Evolutionary conservation across 2,329 filamentous ascomycete genomes (phyloP), one percentile per base, ranked within the genome.

Genomic region (Escovopsis sp.): DNA sequence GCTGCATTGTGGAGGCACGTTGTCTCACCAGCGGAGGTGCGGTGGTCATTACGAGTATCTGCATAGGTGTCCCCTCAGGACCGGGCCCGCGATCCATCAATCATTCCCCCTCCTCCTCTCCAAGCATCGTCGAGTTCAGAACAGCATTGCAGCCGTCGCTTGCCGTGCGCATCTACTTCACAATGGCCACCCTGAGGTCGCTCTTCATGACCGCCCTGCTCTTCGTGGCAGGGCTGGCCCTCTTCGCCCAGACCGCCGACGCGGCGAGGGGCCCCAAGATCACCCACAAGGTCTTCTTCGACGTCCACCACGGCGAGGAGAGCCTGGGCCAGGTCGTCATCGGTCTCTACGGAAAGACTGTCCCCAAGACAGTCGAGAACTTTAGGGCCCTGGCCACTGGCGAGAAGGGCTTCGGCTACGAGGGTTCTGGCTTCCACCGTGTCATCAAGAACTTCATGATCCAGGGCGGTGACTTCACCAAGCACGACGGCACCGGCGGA

Each of bases 381-480:
- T 84, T 81, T 72, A 79, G 83, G 55, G 80, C 81, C 59, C 73
- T 93, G 50, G 81, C 83, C 53, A 89, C 84, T 50, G 84, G 84
- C 59, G 82, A 89, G 74, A 85, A 88, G 71, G 85, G 83, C 57
- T 88, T 79, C 58, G 85, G 85, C 50, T 93, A 88, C 60, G 69
- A 85, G 65, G 83, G 77, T 48, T 88, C 83, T 41, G 72, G 65
- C 58, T 93, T 93, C 79, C 85, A 93, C 74, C 84, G 85, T 62
- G 82, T 91, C 60, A 91, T 91, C 73, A 84, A 85, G 71, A 63
- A 80, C 53, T 91, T 91, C 68, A 91, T 91, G 85, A 88, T 91
- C 63, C 85, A 89, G 70, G 85, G 85, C 54, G 85, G 84, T 62
- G 84, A 91, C 70, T 89, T 91, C 66, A 89, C 84, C 63, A 81